A percentile compares a stretch with the other conserved stretches of the same genome.
phyloP scores from a whole-genome alignment of 2,329 filamentous ascomycete species.

The Fusarium drepaniforme region DNA sequence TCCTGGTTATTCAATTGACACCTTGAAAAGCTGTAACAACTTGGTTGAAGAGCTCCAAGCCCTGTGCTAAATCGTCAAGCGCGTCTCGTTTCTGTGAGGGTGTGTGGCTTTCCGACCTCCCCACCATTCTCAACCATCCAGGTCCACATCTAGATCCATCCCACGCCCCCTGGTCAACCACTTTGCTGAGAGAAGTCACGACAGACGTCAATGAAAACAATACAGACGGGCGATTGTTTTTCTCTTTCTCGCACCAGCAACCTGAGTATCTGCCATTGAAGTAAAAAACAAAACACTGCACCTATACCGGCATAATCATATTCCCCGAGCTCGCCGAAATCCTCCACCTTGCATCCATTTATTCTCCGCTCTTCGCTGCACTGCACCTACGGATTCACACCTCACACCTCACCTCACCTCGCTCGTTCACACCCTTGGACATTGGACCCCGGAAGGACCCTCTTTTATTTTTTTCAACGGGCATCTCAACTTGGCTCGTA shows the following conservation, averaged over 20 bases:
- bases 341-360: neutral
- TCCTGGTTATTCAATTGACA: neutral
- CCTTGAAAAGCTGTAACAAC: neutral
- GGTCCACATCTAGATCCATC: constrained; percentile 2
- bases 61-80: constrained; percentile 8
- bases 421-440: constrained; percentile 31
- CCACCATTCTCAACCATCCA: constrained; percentile 20
- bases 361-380: constrained; percentile 34
- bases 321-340: constrained; percentile 4
- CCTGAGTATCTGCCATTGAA: neutral
- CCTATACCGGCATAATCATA: neutral
- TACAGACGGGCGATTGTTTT: neutral
- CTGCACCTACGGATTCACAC: constrained; percentile 6
- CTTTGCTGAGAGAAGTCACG: neutral
- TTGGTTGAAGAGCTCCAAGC: neutral
- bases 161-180: constrained; percentile 26
- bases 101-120: constrained; percentile 20
- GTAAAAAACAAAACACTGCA: neutral
- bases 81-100: constrained; percentile 1
- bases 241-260: neutral
- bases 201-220: neutral
- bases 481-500: constrained; percentile 3
- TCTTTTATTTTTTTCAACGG: constrained; percentile 27
- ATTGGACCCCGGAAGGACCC: constrained; percentile 32
- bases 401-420: constrained; percentile 38